These are phyloP conservation scores for Excoecaria agallocha DNA, from an alignment of 345 rosid genomes.

Conservation along the genomic window DNA sequence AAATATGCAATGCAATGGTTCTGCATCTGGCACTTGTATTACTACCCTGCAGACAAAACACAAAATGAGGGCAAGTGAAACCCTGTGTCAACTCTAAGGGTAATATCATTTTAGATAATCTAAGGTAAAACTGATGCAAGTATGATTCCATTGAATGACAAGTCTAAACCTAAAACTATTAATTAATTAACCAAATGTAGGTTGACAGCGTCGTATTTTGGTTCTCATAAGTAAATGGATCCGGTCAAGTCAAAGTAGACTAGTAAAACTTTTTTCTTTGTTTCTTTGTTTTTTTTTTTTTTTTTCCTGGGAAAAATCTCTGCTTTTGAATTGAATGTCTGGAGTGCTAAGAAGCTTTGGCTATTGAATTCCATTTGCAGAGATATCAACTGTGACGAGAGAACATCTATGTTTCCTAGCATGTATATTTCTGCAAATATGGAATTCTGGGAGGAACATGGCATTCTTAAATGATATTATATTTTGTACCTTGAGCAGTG, in stretches of 20 bases:
- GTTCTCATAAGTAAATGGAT: too few relatives aligned
- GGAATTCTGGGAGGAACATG: too few relatives aligned
- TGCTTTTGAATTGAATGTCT: neutral
- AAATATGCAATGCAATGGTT: slow-evolving; percentile 5
- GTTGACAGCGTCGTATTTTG: too few relatives aligned
- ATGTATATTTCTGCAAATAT: too few relatives aligned
- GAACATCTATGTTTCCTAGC: too few relatives aligned
- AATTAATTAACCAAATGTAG: too few relatives aligned
- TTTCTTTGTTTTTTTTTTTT: neutral
- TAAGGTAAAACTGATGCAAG: neutral
- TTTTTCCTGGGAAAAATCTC: neutral
- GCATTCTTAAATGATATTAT: neutral
- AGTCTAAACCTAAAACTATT: too few relatives aligned
- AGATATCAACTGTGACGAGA: too few relatives aligned
- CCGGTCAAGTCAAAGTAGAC: neutral
- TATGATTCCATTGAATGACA: too few relatives aligned
- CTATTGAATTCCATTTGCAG: too few relatives aligned
- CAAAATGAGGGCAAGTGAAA: neutral
- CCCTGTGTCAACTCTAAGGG: neutral
- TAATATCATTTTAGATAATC: neutral
- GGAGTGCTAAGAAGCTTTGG: too few relatives aligned
- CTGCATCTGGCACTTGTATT: neutral
- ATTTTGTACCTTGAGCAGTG: slow-evolving; percentile 8
- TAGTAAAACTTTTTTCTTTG: neutral
- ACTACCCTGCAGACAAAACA: neutral